Conservation (phyloP, 257 asterid species). For the Nicotiana paniculata region DNA sequence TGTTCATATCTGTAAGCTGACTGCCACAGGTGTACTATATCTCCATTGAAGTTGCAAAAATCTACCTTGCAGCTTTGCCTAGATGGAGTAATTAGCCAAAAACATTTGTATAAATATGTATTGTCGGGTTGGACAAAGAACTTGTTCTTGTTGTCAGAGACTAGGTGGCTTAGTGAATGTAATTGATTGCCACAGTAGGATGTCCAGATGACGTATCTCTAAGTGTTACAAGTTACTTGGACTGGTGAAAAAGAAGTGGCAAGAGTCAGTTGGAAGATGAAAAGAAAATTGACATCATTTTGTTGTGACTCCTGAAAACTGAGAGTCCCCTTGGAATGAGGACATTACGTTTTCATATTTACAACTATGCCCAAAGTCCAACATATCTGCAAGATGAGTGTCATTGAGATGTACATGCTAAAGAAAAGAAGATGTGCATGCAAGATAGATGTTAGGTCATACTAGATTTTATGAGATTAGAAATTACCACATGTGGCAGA, state of each 20-base stretch:
- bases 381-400: no score
- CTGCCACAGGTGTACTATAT: neutral
- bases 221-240: no score
- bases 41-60: neutral
- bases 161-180: neutral
- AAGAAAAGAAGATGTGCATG: no score
- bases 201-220: neutral
- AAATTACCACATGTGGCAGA: no score
- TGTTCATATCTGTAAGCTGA: neutral
- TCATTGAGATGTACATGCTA: no score
- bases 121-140: neutral
- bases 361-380: neutral
- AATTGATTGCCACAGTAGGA: neutral
- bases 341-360: neutral
- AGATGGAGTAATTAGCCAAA: neutral
- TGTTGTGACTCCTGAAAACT: neutral
- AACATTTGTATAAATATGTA: neutral
- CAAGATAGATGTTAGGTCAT: no score
- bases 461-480: no score
- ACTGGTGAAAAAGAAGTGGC: neutral
- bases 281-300: neutral
- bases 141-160: neutral
- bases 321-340: neutral
- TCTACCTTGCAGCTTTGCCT: neutral
- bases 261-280: neutral